These are phyloP conservation scores for Aegle marmelos DNA, from an alignment of 345 rosid genomes.

Conservation along the genomic window DNA sequence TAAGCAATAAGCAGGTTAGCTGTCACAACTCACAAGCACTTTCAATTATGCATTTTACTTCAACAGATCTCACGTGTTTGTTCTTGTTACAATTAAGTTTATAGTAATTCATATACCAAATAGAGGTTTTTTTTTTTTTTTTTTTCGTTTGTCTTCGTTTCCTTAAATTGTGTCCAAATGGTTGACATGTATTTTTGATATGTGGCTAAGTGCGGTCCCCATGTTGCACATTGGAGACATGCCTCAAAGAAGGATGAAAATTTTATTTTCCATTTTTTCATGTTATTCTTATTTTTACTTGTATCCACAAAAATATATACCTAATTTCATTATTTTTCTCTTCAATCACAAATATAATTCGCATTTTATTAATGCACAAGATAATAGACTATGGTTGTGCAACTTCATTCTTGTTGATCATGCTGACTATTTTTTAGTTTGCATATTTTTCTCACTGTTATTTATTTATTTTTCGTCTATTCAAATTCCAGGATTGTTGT, in stretches of 20 bases:
- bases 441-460: background rate
- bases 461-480: background rate
- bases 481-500: too few species aligned
- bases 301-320: background rate
- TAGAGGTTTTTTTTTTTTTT: too few species aligned
- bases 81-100: too few species aligned
- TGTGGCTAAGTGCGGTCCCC: conserved; percentile 6
- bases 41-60: too few species aligned
- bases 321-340: background rate
- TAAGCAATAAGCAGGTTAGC: too few species aligned
- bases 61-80: too few species aligned
- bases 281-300: background rate
- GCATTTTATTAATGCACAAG: background rate
- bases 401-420: too few species aligned
- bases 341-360: background rate
- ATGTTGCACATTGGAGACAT: conserved; percentile 22
- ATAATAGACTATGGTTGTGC: background rate
- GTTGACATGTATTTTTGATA: conserved; percentile 6
- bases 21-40: too few species aligned
- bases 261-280: background rate
- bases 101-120: too few species aligned
- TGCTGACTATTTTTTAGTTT: background rate
- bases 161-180: background rate
- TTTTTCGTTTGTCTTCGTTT: too few species aligned
- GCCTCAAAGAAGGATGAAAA: background rate